Evolutionary conservation across 2,329 filamentous ascomycete genomes (phyloP).

Genomic region (Plenodomus lindquistii): DNA sequence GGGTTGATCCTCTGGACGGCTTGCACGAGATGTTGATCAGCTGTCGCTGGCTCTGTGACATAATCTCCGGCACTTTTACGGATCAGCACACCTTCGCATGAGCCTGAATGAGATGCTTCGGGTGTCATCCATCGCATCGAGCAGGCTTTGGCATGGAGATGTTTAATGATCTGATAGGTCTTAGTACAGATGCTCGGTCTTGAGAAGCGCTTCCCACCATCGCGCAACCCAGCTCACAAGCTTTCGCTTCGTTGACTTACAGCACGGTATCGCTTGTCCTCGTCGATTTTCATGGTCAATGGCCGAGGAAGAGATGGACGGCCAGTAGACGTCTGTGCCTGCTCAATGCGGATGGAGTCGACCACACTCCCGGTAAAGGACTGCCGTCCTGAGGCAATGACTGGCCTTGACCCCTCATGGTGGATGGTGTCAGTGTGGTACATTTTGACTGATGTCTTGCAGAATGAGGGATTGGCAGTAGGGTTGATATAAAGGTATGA

Average conservation of each 20-base stretch:
- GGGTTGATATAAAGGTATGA: background rate
- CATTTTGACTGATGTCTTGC: slow-evolving; percentile 8
- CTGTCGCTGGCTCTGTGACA: slow-evolving; percentile 54
- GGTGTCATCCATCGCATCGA: slow-evolving; percentile 28
- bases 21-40: slow-evolving; percentile 46
- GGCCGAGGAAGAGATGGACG: slow-evolving; percentile 12
- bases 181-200: slow-evolving; percentile 33
- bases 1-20: slow-evolving; percentile 53
- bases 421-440: slow-evolving; percentile 4
- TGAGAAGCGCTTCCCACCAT: slow-evolving; percentile 28
- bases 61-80: slow-evolving; percentile 70
- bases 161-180: slow-evolving; percentile 30
- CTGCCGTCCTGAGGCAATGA: slow-evolving; percentile 12
- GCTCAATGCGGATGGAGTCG: slow-evolving; percentile 6
- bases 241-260: slow-evolving; percentile 23
- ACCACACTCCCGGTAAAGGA: slow-evolving; percentile 13
- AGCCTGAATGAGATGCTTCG: slow-evolving; percentile 11
- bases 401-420: slow-evolving; percentile 7
- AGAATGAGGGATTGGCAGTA: slow-evolving; percentile 3
- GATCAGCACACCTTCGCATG: slow-evolving; percentile 67
- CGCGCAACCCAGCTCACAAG: slow-evolving; percentile 35
- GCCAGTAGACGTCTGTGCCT: slow-evolving; percentile 10
- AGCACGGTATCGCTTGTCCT: slow-evolving; percentile 27
- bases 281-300: slow-evolving; percentile 26
- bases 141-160: slow-evolving; percentile 29